These are phyloP conservation scores for Lophium mytilinum DNA, from an alignment of 495 filamentous ascomycete species.

Conservation along the genomic window DNA sequence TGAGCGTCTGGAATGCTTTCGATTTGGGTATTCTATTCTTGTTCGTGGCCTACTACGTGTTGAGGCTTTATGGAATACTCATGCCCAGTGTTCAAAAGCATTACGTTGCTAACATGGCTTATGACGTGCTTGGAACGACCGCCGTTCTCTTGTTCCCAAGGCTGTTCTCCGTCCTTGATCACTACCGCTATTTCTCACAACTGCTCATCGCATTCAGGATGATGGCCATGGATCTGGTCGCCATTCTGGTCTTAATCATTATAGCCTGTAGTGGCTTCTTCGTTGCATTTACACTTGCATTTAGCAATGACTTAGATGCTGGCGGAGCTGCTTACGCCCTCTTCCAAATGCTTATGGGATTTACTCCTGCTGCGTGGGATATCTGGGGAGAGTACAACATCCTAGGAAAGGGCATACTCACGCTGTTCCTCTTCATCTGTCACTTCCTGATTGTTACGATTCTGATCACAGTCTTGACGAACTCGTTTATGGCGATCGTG, in stretches of 20 bases:
- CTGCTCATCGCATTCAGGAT: conserved; percentile 85
- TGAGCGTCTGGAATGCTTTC: conserved; percentile 96
- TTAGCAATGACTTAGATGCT: conserved; percentile 54
- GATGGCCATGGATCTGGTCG: conserved; percentile 81
- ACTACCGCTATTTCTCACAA: conserved; percentile 91
- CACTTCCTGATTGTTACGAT: conserved; percentile 94
- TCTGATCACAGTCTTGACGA: conserved; percentile 83
- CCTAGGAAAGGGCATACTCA: conserved; percentile 65
- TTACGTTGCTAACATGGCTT: conserved; percentile 67
- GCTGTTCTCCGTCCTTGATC: conserved; percentile 84
- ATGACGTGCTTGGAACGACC: conserved; percentile 82
- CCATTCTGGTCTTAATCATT: conserved; percentile 71
- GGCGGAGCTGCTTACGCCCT: conserved; percentile 67
- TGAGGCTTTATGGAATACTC: conserved; percentile 78
- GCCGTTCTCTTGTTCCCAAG: conserved; percentile 84
- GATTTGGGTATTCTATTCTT: conserved; percentile 83
- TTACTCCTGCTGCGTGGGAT: conserved; percentile 65
- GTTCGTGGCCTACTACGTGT: conserved; percentile 76
- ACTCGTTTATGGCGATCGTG: conserved; percentile 88
- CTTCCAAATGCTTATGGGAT: conserved; percentile 93
- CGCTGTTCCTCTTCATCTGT: conserved; percentile 80
- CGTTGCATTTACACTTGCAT: conserved; percentile 80
- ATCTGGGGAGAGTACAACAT: conserved; percentile 71
- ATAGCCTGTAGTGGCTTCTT: conserved; percentile 90
- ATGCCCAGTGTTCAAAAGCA: conserved; percentile 58